Percentiles rank a stretch among this genome's conserved stretches.
Conservation (phyloP, 2,329 filamentous ascomycete species). For the Aspergillus ibericus region DNA sequence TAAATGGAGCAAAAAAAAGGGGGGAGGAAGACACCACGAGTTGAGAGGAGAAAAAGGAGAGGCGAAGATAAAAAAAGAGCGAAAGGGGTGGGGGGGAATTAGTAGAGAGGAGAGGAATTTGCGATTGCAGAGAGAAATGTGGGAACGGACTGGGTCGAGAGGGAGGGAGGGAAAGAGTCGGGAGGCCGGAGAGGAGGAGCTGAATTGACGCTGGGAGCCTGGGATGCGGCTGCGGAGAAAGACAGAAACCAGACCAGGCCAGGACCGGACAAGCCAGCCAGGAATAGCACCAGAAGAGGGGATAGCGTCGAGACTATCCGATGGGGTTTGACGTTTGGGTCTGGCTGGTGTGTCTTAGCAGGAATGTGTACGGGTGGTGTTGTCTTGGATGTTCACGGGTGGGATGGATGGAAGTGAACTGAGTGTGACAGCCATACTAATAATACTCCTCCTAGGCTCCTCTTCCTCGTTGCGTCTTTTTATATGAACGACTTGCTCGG, state of each 20-base stretch:
- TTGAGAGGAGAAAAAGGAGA: slow-evolving; percentile 7
- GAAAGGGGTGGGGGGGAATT: slow-evolving; percentile 10
- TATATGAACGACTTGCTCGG: too few species aligned
- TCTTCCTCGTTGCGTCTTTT: too few species aligned
- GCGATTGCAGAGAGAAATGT: background rate
- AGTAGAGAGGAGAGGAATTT: slow-evolving; percentile 4
- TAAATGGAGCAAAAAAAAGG: background rate
- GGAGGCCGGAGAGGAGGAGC: slow-evolving; percentile 6
- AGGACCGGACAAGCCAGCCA: slow-evolving; percentile 18
- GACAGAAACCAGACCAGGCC: slow-evolving; percentile 11
- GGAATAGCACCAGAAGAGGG: background rate
- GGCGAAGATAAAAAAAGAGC: background rate
- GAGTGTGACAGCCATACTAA: too few species aligned
- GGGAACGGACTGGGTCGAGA: background rate
- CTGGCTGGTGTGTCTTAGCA: background rate
- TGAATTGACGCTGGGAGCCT: slow-evolving; percentile 9
- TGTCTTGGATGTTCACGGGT: too few species aligned
- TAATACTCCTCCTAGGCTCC: too few species aligned
- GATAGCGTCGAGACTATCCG: background rate
- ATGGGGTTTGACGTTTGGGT: background rate
- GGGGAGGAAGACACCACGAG: background rate
- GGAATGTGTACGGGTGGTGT: background rate
- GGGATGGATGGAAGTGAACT: too few species aligned
- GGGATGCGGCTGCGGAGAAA: slow-evolving; percentile 26
- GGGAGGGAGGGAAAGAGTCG: slow-evolving; percentile 3